Percentiles rank a stretch among this genome's conserved stretches.
Evolutionary conservation across 2,329 filamentous ascomycete genomes (phyloP).

Genomic region (Colletotrichum ledebouriae): DNA sequence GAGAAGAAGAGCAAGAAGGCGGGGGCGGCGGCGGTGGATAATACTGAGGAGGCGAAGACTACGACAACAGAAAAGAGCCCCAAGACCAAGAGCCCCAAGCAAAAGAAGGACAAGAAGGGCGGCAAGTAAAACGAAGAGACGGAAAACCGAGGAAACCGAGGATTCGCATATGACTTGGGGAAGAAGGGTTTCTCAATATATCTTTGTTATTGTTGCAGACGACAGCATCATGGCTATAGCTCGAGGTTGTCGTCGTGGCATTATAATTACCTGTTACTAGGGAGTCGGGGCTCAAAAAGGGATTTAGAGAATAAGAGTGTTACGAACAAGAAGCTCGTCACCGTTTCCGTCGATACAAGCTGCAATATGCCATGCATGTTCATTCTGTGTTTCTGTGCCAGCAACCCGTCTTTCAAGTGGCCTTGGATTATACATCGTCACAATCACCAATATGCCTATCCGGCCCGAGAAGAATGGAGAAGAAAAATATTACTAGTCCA

Average conservation of each 20-base stretch:
- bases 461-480: slow-evolving; percentile 11
- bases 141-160: neutral
- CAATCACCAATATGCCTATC: slow-evolving; percentile 13
- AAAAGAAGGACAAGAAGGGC: slow-evolving; percentile 41
- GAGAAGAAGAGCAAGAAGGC: slow-evolving; percentile 32
- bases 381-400: neutral
- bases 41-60: slow-evolving; percentile 31
- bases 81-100: slow-evolving; percentile 40
- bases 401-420: neutral
- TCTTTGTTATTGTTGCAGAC: slow-evolving; percentile 19
- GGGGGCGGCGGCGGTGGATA: neutral
- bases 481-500: slow-evolving; percentile 39
- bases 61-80: slow-evolving; percentile 38
- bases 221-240: slow-evolving; percentile 25
- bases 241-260: slow-evolving; percentile 28
- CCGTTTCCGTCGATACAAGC: neutral
- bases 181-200: slow-evolving; percentile 18
- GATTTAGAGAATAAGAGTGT: slow-evolving; percentile 13
- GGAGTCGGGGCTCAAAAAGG: slow-evolving; percentile 38
- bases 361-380: neutral
- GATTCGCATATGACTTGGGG: neutral
- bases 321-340: neutral
- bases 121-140: slow-evolving; percentile 24
- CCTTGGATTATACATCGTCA: neutral
- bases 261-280: slow-evolving; percentile 42